Evolutionary conservation across 2,329 filamentous ascomycete genomes (phyloP), one percentile per base, ranked within the genome.

Genomic region (Scorias spongiosa): DNA sequence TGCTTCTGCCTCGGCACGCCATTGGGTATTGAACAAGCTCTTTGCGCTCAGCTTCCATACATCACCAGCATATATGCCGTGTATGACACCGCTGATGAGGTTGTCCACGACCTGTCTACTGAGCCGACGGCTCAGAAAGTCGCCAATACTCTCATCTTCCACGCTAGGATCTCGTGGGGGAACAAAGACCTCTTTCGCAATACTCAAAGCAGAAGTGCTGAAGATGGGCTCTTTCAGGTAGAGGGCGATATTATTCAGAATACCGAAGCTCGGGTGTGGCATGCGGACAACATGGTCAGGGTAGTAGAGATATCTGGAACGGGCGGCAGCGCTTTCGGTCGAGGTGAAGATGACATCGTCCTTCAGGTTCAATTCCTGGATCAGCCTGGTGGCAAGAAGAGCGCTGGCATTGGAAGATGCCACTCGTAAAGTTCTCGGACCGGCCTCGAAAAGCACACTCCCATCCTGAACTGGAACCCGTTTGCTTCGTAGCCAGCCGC

Each of bases 51-150:
- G 68, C 57, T 81, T 73, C 59, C 84, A 78, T 40, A 93, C 76
- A 62, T 95, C 84, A 5, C 91, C 91, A 17, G 88, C 91, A 61
- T 93, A 94, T 46, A 96, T 86, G 37, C 91, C 91, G 62, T 96
- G 91, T 43, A 86, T 63, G 2, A 78, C 58, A 1, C 80, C 86
- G 5, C 86, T 94, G 6, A 78, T 63, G 14, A 94, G 43, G 54
- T 93, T 88, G 52, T 91, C 71, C 11, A 77, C 76, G 6, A 83
- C 50, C 29, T 67, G 60, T 17, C 69, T 66, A 38, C 71, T 69
- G 12, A 80, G 59, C 7, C 76, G 63, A 28, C 76, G 66, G 2
- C 65, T 62, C 7, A 86, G 58, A 57, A 81, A 89, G 1, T 73
- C 70, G 28, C 74, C 79, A n/a, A 91, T 66, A 1, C 82, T 84